Evolutionary conservation across 164 flowering plant genomes (phyloP).

Genomic region (Liriodendron chinense): DNA sequence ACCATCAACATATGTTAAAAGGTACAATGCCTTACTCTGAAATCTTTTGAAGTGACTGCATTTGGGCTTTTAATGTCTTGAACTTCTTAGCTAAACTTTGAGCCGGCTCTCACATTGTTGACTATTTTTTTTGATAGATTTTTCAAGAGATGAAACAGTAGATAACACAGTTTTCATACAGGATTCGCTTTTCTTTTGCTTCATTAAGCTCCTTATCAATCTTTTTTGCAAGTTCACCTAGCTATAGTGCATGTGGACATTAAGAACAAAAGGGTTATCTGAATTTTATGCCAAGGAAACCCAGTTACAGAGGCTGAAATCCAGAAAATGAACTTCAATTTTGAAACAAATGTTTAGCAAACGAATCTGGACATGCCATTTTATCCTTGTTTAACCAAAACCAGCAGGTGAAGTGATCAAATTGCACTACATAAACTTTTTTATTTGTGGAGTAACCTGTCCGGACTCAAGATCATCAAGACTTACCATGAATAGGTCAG

Average conservation of each 20-base stretch:
- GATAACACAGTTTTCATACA: slow-evolving; percentile 45
- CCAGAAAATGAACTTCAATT: not conserved
- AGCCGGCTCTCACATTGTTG: slow-evolving; percentile 66
- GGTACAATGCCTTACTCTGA: too few relatives aligned
- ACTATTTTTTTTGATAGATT: slow-evolving; percentile 68
- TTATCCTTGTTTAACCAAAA: not conserved
- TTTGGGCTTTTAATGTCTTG: slow-evolving; percentile 54
- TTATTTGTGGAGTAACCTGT: too few relatives aligned
- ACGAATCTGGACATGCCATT: not conserved
- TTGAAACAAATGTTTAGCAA: too few relatives aligned
- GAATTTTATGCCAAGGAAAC: not conserved
- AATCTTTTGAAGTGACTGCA: slow-evolving; percentile 76
- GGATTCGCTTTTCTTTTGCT: slow-evolving; percentile 54
- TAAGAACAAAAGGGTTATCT: not conserved
- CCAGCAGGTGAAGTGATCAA: not conserved
- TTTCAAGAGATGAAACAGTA: slow-evolving; percentile 60
- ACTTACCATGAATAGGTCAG: too few relatives aligned
- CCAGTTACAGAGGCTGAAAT: not conserved
- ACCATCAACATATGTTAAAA: too few relatives aligned
- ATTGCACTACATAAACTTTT: too few relatives aligned
- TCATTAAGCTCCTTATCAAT: slow-evolving; percentile 78
- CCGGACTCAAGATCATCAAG: too few relatives aligned
- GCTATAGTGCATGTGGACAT: slow-evolving; percentile 37
- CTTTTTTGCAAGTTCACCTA: slow-evolving; percentile 69
- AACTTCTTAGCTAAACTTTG: slow-evolving; percentile 68